phyloP scores from a whole-genome alignment of 495 filamentous ascomycete species.

The Hypoxylon fragiforme region DNA sequence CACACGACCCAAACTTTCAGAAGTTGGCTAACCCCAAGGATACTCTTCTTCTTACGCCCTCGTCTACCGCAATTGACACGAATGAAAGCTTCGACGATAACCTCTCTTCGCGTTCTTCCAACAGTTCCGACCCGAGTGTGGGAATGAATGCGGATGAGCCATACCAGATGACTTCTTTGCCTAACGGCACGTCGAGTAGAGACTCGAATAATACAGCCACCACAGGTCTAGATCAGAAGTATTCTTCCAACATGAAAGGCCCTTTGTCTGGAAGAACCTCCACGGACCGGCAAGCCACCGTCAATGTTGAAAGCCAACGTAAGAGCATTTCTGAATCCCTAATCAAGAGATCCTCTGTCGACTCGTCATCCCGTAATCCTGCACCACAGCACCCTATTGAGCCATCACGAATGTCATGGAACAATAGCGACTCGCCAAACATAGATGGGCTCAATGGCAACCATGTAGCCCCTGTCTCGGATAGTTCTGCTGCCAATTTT shows the following conservation, averaged over 20 bases:
- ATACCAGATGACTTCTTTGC: constrained; percentile 38
- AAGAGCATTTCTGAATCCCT: constrained; percentile 31
- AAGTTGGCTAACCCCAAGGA: constrained; percentile 38
- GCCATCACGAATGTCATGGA: constrained; percentile 37
- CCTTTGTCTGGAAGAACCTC: constrained; percentile 21
- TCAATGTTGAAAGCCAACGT: constrained; percentile 29
- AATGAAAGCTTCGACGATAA: constrained; percentile 43
- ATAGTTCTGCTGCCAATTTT: constrained; percentile 13
- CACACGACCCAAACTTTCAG: constrained; percentile 36
- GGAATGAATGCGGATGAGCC: constrained; percentile 44
- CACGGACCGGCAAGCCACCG: constrained; percentile 18
- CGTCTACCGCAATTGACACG: constrained; percentile 38
- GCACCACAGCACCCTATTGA: constrained; percentile 41
- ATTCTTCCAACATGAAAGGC: constrained; percentile 13
- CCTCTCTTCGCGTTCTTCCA: constrained; percentile 40
- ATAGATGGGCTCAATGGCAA: constrained; percentile 34
- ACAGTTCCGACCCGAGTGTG: constrained; percentile 40
- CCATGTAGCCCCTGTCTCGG: constrained; percentile 13
- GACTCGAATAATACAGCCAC: constrained; percentile 25
- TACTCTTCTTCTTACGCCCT: constrained; percentile 22
- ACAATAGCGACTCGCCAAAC: constrained; percentile 36
- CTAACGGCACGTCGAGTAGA: constrained; percentile 42
- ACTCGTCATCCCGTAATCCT: constrained; percentile 36
- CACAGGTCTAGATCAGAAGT: constrained; percentile 18
- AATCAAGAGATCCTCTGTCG: constrained; percentile 33